Conservation (phyloP, 2,329 filamentous ascomycete genomes). For the Paracoccidioides brasiliensis region DNA sequence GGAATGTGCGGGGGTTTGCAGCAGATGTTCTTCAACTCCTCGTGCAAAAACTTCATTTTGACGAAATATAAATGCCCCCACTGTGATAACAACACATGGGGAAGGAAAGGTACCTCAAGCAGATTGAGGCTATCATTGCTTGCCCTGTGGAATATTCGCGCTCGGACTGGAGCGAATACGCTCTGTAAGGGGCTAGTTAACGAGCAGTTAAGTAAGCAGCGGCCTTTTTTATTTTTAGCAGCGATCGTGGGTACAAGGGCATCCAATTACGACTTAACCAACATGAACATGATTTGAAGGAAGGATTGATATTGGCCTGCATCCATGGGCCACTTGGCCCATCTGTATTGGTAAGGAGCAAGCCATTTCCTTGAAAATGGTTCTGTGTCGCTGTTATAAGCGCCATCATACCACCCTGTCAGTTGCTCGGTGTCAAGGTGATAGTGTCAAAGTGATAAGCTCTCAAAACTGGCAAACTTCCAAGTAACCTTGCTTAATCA, state of each 20-base stretch:
- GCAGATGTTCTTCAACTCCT: neutral
- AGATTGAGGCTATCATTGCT: neutral
- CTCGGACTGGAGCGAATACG: neutral
- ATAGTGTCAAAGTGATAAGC: too few relatives aligned
- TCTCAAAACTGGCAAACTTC: neutral
- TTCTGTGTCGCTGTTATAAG: neutral
- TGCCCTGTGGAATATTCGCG: neutral
- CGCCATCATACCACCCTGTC: neutral
- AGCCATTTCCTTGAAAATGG: neutral
- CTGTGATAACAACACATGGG: neutral
- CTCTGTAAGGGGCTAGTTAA: neutral
- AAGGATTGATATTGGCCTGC: neutral
- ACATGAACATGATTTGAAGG: too few relatives aligned
- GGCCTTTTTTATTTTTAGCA: neutral
- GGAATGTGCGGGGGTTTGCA: conserved; percentile 12
- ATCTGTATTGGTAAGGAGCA: too few relatives aligned
- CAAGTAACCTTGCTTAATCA: neutral
- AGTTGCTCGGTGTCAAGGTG: neutral
- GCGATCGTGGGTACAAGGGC: too few relatives aligned
- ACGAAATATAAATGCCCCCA: neutral
- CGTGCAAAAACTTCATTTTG: neutral
- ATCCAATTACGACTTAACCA: neutral
- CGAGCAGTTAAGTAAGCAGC: neutral
- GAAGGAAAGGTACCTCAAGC: neutral
- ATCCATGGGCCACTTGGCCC: neutral